Evolutionary conservation across 768 basidiomycete genomes (phyloP), one percentile per base, ranked within the genome.

Genomic region (Kwoniella newhampshirensis): DNA sequence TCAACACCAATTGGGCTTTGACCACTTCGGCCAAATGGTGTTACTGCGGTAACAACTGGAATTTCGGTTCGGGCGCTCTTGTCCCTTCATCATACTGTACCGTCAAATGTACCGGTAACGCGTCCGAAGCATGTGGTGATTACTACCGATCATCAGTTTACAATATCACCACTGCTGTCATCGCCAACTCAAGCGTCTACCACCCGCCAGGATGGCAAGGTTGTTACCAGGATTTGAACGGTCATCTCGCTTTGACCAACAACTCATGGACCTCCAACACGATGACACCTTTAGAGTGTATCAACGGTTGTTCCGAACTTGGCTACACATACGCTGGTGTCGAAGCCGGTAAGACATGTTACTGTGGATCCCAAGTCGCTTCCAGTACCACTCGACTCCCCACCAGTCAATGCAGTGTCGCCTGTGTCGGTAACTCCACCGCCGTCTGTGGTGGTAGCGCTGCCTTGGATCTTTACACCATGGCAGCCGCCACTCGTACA

Each of bases 51-150:
- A 59, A 46, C 35, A 55, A 59, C 45, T 65, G 37, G 39, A 54
- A 59, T 7, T 37, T 57, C 28, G 60, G 57, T 15, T 21, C 63
- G 17, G 67, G 70, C 15, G 36, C 48, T 4, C 62, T 61, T 26
- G 54, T 69, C 13, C 66, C 66, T 12, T 45, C 53, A 23, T 51
- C 37, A 12, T 59, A 55, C 48, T 75, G 74, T 42, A 62, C 59
- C n/a, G 32, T 59, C 17, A 32, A 26, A 4, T 75, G 74, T 52
- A 55, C 62, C 49, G 71, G 71, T 37, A 67, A 73, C 59, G 57
- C 41, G 9, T 35, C 63, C 11, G 41, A 72, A 41, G 62, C 45
- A 1, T 74, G 73, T 53, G 73, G 73, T 51, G 64, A 59, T 36
- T 43, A 47, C 28, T 66, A 65, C 51, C 30, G 54, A 40, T 53